phyloP scores from a whole-genome alignment of 1,284 basidiomycete genomes.

The Neolentinus lepideus region DNA sequence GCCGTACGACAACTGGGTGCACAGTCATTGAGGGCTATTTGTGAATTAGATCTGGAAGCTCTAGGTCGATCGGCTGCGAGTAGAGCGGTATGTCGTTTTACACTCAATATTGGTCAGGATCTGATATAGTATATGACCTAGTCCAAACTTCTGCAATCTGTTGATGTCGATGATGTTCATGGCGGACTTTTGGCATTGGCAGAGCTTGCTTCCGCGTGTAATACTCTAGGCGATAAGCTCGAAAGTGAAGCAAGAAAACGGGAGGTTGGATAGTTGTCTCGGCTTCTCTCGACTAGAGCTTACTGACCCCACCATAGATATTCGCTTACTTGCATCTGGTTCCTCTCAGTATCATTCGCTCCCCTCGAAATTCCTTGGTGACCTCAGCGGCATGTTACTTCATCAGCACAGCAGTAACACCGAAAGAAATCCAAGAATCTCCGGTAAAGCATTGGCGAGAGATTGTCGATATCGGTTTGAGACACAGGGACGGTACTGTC shows the following conservation, averaged over 20 bases:
- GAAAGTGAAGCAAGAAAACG: constrained; percentile 24
- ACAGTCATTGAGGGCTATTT: constrained; percentile 66
- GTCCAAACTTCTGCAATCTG: constrained; percentile 51
- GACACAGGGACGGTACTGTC: constrained; percentile 55
- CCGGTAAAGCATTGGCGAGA: constrained; percentile 50
- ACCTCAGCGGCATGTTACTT: constrained; percentile 70
- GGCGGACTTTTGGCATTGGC: constrained; percentile 74
- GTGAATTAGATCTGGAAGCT: constrained; percentile 48
- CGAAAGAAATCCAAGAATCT: constrained; percentile 39
- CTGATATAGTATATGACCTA: constrained; percentile 19
- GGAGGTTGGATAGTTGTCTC: constrained; percentile 26
- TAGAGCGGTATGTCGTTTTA: constrained; percentile 38
- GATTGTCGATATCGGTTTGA: constrained; percentile 68
- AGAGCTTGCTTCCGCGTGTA: constrained; percentile 58
- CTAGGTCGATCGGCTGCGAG: constrained; percentile 43
- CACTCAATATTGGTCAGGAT: neutral
- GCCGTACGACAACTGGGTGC: constrained; percentile 80
- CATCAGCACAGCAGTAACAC: constrained; percentile 60
- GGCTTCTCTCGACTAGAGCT: constrained; percentile 14
- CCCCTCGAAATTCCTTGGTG: constrained; percentile 68
- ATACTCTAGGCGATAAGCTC: constrained; percentile 20
- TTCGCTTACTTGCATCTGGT: constrained; percentile 52
- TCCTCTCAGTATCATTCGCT: constrained; percentile 50
- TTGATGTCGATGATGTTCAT: constrained; percentile 73
- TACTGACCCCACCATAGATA: constrained; percentile 31